Evolutionary conservation across 2,329 filamentous ascomycete genomes (phyloP), one percentile per base, ranked within the genome.

Genomic region (Cladorrhinum sp.): DNA sequence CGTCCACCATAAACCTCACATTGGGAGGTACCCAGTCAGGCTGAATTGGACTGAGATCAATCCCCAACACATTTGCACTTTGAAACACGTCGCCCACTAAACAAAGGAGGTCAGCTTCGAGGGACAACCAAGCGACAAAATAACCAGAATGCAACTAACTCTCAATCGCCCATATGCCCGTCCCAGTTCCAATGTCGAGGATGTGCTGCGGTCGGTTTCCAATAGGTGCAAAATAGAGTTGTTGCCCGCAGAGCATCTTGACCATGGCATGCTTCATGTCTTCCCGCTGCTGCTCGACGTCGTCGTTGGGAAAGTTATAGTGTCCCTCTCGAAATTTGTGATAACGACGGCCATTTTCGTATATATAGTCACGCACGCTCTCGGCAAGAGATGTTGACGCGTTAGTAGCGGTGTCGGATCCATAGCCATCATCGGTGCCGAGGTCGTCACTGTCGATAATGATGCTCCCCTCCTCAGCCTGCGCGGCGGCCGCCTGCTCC

Each of bases 231-330:
- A 82, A 82, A 67, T 80, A 77, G n/a, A 85, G 72, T 60, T 75
- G 75, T 8, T 21, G n/a, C 36, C 77, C 77, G 62, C 79, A 80
- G 16, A 82, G 72, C 60, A 81, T 66, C 68, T 77, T 79, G 48
- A 81, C 72, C 76, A 82, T 80, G 63, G 76, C 73, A 68, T 84
- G 82, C 67, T 82, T 83, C 76, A 86, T 78, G 56, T 85, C 82
- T 65, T 84, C 79, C 39, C 82, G 74, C 64, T 85, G 82, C 68
- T 85, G 82, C 71, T 86, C 84, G 4, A 78, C 73, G 54, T 85
- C 83, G 62, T 86, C 84, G 59, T 86, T 86, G 24, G 84, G 84
- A 55, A 86, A 84, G 58, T 80, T 80, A 66, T 86, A 86, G 10
- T 71, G 68, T 5, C 82, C 82, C 60, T 82, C 80, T 18, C 81